phyloP scores from a whole-genome alignment of 331 rosid genomes.

The Malus hybrid region DNA sequence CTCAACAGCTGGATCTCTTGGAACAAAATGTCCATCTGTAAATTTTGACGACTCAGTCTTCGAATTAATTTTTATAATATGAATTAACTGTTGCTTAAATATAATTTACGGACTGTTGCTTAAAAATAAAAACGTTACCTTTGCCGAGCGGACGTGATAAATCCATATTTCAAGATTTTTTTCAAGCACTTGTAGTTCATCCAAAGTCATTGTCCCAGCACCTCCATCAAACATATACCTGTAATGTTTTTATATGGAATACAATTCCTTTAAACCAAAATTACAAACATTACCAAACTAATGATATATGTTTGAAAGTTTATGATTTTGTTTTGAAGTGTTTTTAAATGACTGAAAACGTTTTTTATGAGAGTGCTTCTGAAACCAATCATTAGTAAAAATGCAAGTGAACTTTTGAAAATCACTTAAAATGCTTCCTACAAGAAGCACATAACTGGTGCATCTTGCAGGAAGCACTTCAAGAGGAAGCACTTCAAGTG shows the following conservation, averaged over 20 bases:
- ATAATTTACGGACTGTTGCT: background rate
- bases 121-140: slow-evolving; percentile 31
- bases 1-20: slow-evolving; percentile 70
- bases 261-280: background rate
- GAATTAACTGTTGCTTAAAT: background rate
- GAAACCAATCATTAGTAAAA: too few relatives aligned
- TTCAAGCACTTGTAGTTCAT: slow-evolving; percentile 67
- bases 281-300: background rate
- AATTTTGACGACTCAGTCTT: too few relatives aligned
- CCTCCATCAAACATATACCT: slow-evolving; percentile 79
- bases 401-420: too few relatives aligned
- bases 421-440: too few relatives aligned
- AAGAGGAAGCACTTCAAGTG: too few relatives aligned
- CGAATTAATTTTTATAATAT: too few relatives aligned
- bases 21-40: slow-evolving; percentile 66
- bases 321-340: too few relatives aligned
- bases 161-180: slow-evolving; percentile 89
- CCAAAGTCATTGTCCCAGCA: slow-evolving; percentile 43
- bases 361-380: too few relatives aligned
- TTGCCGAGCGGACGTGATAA: slow-evolving; percentile 67
- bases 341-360: too few relatives aligned
- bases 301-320: background rate
- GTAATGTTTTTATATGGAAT: background rate
- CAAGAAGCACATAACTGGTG: too few relatives aligned
- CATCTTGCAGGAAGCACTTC: too few relatives aligned